These are phyloP conservation scores for Aureobasidium sp. DNA, from an alignment of 2,329 filamentous ascomycete species.

Conservation along the genomic window DNA sequence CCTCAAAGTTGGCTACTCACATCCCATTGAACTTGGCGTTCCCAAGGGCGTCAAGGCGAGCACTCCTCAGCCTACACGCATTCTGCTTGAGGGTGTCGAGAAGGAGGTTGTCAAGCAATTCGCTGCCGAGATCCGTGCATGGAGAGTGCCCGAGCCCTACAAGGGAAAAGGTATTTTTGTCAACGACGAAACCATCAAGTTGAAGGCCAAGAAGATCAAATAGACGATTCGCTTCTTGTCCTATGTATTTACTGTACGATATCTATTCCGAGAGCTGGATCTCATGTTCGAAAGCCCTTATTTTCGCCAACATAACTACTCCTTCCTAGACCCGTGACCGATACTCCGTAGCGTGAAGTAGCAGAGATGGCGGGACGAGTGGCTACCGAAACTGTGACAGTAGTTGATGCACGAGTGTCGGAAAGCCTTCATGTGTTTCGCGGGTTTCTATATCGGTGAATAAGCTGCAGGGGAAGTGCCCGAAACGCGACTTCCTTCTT, in stretches of 20 bases:
- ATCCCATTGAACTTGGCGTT: conserved; percentile 84
- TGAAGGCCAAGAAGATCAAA: conserved; percentile 79
- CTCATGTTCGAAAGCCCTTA: conserved; percentile 12
- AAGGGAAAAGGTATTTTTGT: conserved; percentile 99
- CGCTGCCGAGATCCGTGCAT: conserved; percentile 77
- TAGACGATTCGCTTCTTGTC: conserved; percentile 22
- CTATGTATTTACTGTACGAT: conserved; percentile 14
- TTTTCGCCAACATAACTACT: background rate
- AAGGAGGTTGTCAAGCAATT: conserved; percentile 85
- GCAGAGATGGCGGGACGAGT: background rate
- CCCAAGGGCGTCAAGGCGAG: conserved; percentile 78
- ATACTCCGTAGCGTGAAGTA: conserved; percentile 1
- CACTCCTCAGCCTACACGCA: conserved; percentile 82
- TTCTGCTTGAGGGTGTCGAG: conserved; percentile 81
- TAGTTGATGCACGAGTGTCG: conserved; percentile 2
- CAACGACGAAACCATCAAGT: conserved; percentile 91
- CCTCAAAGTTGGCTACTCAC: conserved; percentile 92
- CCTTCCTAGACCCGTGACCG: background rate
- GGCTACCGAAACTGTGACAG: background rate
- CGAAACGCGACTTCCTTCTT: background rate
- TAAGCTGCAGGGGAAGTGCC: background rate
- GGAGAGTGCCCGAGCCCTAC: conserved; percentile 92
- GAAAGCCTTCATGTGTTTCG: background rate
- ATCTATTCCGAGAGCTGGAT: conserved; percentile 8
- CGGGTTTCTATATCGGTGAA: background rate